phyloP scores from a whole-genome alignment of 2,329 filamentous ascomycete species.

The Fonsecaea pedrosoi region DNA sequence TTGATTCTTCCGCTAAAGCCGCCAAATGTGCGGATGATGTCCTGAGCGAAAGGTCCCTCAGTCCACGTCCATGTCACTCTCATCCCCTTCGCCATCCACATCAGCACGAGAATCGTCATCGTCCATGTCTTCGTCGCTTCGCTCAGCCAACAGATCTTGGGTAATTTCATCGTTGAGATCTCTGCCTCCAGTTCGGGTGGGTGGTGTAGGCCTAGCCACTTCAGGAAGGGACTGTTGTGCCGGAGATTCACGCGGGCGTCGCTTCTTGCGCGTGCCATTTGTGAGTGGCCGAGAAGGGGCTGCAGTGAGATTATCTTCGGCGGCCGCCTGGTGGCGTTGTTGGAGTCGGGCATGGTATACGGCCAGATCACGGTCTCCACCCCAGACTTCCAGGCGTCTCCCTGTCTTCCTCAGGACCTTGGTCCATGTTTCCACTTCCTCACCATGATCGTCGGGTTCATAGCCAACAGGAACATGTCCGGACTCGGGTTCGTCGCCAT shows the following conservation, averaged over 20 bases:
- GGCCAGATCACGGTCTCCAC: slow-evolving; percentile 51
- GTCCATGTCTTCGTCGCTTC: slow-evolving; percentile 40
- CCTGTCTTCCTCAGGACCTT: slow-evolving; percentile 52
- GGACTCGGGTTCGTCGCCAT: slow-evolving; percentile 29
- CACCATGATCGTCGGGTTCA: slow-evolving; percentile 56
- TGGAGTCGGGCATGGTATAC: slow-evolving; percentile 41
- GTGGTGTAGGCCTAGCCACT: slow-evolving; percentile 7
- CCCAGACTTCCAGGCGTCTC: slow-evolving; percentile 55
- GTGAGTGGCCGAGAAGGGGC: slow-evolving; percentile 9
- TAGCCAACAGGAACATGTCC: slow-evolving; percentile 44
- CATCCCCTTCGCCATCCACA: slow-evolving; percentile 34
- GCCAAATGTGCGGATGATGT: not conserved
- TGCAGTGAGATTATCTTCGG: slow-evolving; percentile 13
- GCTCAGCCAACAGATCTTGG: slow-evolving; percentile 40
- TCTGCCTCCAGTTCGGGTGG: slow-evolving; percentile 24
- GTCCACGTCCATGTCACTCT: slow-evolving; percentile 35
- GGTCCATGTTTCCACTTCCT: slow-evolving; percentile 54
- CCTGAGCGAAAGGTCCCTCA: not conserved
- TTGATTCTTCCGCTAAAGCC: not conserved
- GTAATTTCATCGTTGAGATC: slow-evolving; percentile 41
- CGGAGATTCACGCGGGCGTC: slow-evolving; percentile 13
- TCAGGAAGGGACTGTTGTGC: slow-evolving; percentile 3
- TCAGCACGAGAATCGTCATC: slow-evolving; percentile 32
- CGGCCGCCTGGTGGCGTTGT: slow-evolving; percentile 17
- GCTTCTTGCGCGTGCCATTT: slow-evolving; percentile 31